Evolutionary conservation across 148 eudicot species (phyloP), one percentile per base, ranked within the genome.

Genomic region (Suaeda aralocaspica): DNA sequence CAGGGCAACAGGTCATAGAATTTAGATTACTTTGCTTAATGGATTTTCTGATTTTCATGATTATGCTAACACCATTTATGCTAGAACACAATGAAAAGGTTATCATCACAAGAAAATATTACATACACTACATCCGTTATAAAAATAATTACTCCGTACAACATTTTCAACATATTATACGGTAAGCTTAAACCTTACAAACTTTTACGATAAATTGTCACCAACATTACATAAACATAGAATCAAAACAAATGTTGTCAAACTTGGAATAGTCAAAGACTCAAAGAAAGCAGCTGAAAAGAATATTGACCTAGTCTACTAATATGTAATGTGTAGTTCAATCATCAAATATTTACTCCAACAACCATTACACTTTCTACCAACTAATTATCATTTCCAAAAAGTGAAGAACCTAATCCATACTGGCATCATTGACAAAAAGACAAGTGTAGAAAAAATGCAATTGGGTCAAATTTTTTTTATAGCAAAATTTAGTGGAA

Each of bases 351-450:
- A 25, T 19, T 25, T 19, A 66, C 56, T 66, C 42, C 41, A 59
- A 36, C 70, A 29, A 77, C 80, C 67, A 66, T 68, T 70, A 28
- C 72, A 66, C 51, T 56, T 39, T 19, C 70, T 22, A 66, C 57
- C 58, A 7, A 42, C 61, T 24, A 42, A 72, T 13, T 52, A 52
- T 21, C 1, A 15, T 11, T 33, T 15, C 19, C 22, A n/a, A 6
- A 30, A 67, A 24, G 14, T 29, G n/a, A 58, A 31, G n/a, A 57
- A 42, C 64, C 61, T 29, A 64, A 73, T 56, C 56, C 28, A 59
- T 10, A 63, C 55, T 26, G 12, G 52, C 42, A 18, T 44, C 16
- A 57, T 58, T 57, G 58, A 74, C 77, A 11, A 15, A 28, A 42
- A 64, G 45, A 16, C 9, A 19, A 26, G 8, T 56, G 28, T 52